Base-by-base conservation (phyloP, 176 grass and related monocot genomes). In the Hordeum marinum region DNA sequence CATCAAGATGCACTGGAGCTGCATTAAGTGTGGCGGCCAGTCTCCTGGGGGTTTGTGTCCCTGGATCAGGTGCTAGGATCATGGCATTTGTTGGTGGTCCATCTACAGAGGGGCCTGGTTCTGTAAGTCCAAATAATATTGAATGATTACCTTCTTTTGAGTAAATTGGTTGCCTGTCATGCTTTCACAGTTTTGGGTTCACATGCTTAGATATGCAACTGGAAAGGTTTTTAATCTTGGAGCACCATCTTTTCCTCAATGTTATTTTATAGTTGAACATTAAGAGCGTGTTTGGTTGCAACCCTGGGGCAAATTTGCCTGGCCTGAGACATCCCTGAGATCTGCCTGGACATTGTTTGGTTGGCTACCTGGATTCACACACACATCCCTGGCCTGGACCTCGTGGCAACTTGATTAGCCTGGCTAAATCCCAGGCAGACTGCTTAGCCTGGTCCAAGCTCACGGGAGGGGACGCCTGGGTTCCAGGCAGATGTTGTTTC, bases 1-100 rank as follows among this genome's bases (percentile, higher is more conserved):
- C 95, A 86, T 93, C 95, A 67, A 88, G 95, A 88, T 94, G 92
- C 80, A 94, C 95, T 26, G 90, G 95, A 75, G 88, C 79, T 75
- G 95, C 95, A 71, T 83, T 98, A 81, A 94, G 90, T 89, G 91
- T 97, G 66, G 95, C 95, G 14, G 90, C 92, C 82, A 83, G 85
- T 76, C 77, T 98, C 68, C 86, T 98, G 11, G 95, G 95, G 25
- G 87, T 98, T 54, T 98, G 92, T 82, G 92, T 98, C 57, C 95
- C 95, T 88, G 95, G 95, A 77, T 94, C 95, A 88, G 95, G 92
- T 86, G 92, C 92, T 84, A 93, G 95, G 80, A 95, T 98, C 75
- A 98, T 98, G 95, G 92, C 95, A 54, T 98, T 98, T 93, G 89
- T 94, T 73, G 95, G 95, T 87, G 95, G 92, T 46, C 92, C 95